Evolutionary conservation across 768 basidiomycete genomes (phyloP), one percentile per base, ranked within the genome.

Genomic region (Leccinum barrowsii): DNA sequence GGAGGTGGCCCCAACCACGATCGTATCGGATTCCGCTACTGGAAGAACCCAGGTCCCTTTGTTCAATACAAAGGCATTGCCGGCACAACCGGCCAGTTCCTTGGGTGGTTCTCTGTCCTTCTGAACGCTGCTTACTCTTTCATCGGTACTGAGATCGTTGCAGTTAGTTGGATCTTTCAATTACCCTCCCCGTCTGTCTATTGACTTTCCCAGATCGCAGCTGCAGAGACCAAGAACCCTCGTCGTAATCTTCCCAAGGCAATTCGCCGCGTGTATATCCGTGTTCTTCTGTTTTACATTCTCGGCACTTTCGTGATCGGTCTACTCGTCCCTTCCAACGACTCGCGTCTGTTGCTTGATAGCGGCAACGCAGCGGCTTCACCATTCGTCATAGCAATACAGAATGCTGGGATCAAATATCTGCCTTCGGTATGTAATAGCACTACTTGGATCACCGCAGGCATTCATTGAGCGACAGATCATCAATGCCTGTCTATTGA

Each of bases 81-180:
- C 4, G 95, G 95, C 4, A 59, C 81, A 3, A 83, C 82, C 63
- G 94, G 94, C 8, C 83, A 78, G 24, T 97, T 98, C 81, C 79
- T 86, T 19, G 87, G 82, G 22, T 85, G 79, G 75, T 86, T 82
- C 80, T 72, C 82, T 0, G 87, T 87, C 57, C 75, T 96, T 74
- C 85, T 86, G 7, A 89, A 94, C 63, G 95, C 95, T 4, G 93
- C 92, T 13, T 97, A 95, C 78, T 93, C 92, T 11, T 95, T 81
- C 72, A 93, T 94, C 59, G 95, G 94, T 15, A 94, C 93, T 6
- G 95, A 98, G 73, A 94, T 96, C 67, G 93, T 96, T 44, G 92
- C 91, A 28, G 87, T 90, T 76, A 65, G 83, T 77, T 5, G 47
- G 17, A 12, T 48, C 24, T n/a, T 32, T 28, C 21, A 5, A 15